phyloP scores from a whole-genome alignment of 2,329 filamentous ascomycete genomes.

The Blastomyces silverae region DNA sequence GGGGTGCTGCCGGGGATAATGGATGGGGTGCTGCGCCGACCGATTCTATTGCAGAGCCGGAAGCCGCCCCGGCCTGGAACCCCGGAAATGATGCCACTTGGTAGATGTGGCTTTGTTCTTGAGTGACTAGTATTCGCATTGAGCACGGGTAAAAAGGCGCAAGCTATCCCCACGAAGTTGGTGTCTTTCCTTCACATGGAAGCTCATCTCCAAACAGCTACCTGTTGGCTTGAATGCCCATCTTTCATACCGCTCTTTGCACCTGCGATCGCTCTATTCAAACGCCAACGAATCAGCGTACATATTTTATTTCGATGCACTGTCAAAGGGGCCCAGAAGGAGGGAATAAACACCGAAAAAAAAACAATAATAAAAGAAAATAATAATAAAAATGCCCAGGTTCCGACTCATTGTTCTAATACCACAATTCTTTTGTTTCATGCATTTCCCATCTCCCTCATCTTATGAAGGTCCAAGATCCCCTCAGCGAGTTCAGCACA shows the following conservation, averaged over 20 bases:
- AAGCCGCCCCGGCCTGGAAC: conserved; percentile 12
- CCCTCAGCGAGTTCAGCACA: too few species aligned
- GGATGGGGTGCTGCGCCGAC: conserved; percentile 16
- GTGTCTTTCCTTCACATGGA: background rate
- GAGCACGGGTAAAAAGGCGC: background rate
- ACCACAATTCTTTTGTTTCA: background rate
- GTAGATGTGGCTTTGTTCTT: conserved; percentile 11
- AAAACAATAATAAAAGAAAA: background rate
- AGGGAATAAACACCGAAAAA: background rate
- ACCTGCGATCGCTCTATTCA: background rate
- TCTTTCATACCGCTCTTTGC: background rate
- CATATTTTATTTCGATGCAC: background rate
- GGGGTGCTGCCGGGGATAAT: conserved; percentile 18
- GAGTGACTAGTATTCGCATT: background rate
- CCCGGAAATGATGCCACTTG: conserved; percentile 6
- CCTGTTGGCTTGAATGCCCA: background rate
- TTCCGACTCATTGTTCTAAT: too few species aligned
- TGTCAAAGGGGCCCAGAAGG: background rate
- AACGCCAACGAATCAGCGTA: background rate
- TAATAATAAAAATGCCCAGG: background rate
- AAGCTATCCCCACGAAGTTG: background rate
- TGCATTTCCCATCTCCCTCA: background rate
- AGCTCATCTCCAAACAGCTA: background rate
- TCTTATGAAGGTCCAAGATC: background rate
- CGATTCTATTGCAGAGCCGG: conserved; percentile 12